Evolutionary conservation across 257 asterid species (phyloP).

Genomic region (Nicotiana tomentosiformis): DNA sequence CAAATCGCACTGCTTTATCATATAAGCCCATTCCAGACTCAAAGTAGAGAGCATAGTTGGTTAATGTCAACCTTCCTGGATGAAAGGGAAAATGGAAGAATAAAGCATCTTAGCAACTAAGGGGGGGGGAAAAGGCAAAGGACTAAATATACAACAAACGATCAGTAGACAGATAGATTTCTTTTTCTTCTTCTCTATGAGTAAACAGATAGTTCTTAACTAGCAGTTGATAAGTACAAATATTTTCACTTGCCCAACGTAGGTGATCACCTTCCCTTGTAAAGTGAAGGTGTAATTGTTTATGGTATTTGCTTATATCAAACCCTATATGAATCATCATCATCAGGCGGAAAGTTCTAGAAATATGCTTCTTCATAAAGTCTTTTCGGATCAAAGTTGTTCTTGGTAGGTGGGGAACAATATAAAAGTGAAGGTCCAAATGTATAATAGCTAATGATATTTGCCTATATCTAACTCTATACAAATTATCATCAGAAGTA

Average conservation of each 20-base stretch:
- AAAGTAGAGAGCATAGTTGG: constrained; percentile 76
- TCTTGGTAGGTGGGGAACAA: neutral
- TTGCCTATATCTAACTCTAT: neutral
- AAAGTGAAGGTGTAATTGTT: neutral
- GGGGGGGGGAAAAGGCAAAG: neutral
- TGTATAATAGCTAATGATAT: neutral
- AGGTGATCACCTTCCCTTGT: neutral
- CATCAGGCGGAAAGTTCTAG: neutral
- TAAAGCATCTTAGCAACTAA: neutral
- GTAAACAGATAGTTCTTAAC: neutral
- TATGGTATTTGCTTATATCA: neutral
- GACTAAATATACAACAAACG: neutral
- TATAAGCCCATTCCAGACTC: constrained; percentile 82
- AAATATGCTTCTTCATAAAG: neutral
- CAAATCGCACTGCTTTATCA: constrained; percentile 84
- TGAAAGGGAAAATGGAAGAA: constrained; percentile 10
- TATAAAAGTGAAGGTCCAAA: neutral
- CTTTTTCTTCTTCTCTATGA: neutral
- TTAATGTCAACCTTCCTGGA: constrained; percentile 85
- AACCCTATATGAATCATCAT: neutral
- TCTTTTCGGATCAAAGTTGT: neutral
- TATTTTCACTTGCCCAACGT: neutral
- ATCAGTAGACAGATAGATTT: neutral
- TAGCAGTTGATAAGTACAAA: neutral
- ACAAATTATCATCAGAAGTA: neutral